Conservation (phyloP, 2,329 filamentous ascomycete genomes). For the Paradendryphiella salina region DNA sequence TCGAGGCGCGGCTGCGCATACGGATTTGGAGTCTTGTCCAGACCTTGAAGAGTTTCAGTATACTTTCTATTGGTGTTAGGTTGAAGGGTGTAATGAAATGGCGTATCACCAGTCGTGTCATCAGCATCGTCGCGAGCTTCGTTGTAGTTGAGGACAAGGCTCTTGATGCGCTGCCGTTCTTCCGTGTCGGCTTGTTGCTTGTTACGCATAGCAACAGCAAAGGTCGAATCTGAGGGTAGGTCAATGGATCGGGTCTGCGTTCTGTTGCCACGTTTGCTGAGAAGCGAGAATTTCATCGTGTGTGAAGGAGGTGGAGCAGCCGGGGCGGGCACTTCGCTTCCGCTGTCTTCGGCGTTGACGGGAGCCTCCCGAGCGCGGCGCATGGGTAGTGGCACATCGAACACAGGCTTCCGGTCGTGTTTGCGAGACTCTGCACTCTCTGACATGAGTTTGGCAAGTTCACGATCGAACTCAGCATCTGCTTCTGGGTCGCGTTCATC, state of each 20-base stretch:
- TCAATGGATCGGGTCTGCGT: conserved; percentile 95
- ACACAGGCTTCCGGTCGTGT: conserved; percentile 90
- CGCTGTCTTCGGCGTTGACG: conserved; percentile 48
- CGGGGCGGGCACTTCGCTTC: conserved; percentile 47
- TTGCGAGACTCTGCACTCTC: conserved; percentile 95
- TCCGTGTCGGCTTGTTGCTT: conserved; percentile 94
- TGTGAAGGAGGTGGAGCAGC: conserved; percentile 40
- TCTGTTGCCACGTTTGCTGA: conserved; percentile 94
- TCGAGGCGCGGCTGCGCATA: conserved; percentile 55
- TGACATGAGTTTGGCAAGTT: conserved; percentile 97
- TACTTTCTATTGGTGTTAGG: conserved; percentile 55
- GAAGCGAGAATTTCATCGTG: conserved; percentile 95
- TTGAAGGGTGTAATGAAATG: conserved; percentile 48
- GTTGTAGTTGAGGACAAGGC: conserved; percentile 85
- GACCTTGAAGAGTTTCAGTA: conserved; percentile 44
- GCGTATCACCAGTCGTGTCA: conserved; percentile 65
- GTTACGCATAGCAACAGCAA: conserved; percentile 93
- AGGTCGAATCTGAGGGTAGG: conserved; percentile 85
- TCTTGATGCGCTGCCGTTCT: conserved; percentile 98
- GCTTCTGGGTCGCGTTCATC: conserved; percentile 90
- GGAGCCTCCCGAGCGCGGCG: conserved; percentile 66
- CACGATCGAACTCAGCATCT: conserved; percentile 95
- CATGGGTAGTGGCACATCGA: conserved; percentile 97
- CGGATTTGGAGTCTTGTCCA: conserved; percentile 49
- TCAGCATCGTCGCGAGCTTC: conserved; percentile 83